Evolutionary conservation across 2,329 filamentous ascomycete genomes (phyloP).

Genomic region (Botrytis paeoniae): DNA sequence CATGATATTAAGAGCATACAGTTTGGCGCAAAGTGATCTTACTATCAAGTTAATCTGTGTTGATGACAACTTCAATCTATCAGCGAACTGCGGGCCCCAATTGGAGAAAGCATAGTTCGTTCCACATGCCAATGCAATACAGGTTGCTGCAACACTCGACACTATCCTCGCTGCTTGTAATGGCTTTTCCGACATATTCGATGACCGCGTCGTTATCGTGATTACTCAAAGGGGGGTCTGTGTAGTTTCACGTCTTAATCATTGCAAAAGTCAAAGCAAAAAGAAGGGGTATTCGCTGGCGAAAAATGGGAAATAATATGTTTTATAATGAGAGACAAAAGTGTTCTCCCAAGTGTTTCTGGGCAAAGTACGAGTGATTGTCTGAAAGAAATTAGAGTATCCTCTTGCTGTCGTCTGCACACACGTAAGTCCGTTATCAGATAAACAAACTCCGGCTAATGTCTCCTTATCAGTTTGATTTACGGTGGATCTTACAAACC

Average conservation of each 20-base stretch:
- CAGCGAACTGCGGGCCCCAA: constrained; percentile 94
- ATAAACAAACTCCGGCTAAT: neutral
- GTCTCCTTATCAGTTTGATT: constrained; percentile 14
- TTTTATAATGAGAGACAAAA: neutral
- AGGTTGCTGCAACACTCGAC: constrained; percentile 80
- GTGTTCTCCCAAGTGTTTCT: neutral
- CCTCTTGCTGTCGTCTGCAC: constrained; percentile 16
- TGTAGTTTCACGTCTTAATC: constrained; percentile 24
- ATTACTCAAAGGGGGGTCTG: neutral
- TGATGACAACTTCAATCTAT: constrained; percentile 80
- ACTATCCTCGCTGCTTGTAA: constrained; percentile 67
- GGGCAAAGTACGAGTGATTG: constrained; percentile 4
- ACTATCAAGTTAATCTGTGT: constrained; percentile 91
- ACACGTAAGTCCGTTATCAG: constrained; percentile 15
- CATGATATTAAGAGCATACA: constrained; percentile 34
- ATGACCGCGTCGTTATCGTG: constrained; percentile 13
- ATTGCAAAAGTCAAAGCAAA: constrained; percentile 19
- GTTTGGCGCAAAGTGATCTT: constrained; percentile 36
- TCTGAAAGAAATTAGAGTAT: constrained; percentile 20
- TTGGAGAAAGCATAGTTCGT: constrained; percentile 98
- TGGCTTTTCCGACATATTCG: constrained; percentile 46
- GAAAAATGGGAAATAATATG: neutral
- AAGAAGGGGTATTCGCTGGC: neutral
- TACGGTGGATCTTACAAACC: constrained; percentile 7
- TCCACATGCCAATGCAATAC: constrained; percentile 84